Base-by-base conservation (phyloP, 225 moss, liverwort and hornwort genomes). In the Polytrichum commune region DNA sequence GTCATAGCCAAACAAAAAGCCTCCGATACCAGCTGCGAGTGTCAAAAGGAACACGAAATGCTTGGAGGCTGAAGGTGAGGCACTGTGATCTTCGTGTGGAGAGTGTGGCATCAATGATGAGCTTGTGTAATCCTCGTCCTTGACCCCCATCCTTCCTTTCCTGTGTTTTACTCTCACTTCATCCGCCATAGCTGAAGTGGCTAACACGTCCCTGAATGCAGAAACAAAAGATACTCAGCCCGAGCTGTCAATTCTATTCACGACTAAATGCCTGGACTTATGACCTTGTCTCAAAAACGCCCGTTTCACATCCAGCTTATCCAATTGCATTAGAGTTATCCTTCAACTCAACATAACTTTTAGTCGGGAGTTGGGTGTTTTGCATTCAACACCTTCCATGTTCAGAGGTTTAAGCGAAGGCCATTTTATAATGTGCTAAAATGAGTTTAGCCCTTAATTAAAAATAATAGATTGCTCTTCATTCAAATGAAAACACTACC, bases 1-100 rank as follows among this genome's bases (percentile, higher is more conserved):
- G 71, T 98, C 97, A 29, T 98, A 98, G 74, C 94, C 94, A 57
- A 94, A 98, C 57, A 98, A 82, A 3, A 98, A 84, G 6, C 97
- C 97, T 58, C 97, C 97, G 38, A 98, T 75, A 29, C 97, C 97
- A 29, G 97, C 97, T 10, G 87, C 85, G 35, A 98, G 72, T 63
- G 92, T 84, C 55, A 97, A 76, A 38, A 77, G 64, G 63, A 78
- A 56, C 19, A 76, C 71, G 22, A 62, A 70, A 19, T 54, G 35
- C 62, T 75, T 75, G 75, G 71, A 71, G 30, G 35, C 38, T 53
- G 71, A 71, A 35, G 62, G 71, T 71, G 61, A 61, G 9, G 62
- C 35, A 35, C 53, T 32, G 33, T 62, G 26, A 27, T 19, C 35
- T 61, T 71, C 71, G 62, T 62, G 71, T 62, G 62, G 46, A 8